A percentile compares a stretch with the other conserved stretches of the same genome.
Conservation (phyloP, 2,329 filamentous ascomycete species). For the Trichoderma breve region DNA sequence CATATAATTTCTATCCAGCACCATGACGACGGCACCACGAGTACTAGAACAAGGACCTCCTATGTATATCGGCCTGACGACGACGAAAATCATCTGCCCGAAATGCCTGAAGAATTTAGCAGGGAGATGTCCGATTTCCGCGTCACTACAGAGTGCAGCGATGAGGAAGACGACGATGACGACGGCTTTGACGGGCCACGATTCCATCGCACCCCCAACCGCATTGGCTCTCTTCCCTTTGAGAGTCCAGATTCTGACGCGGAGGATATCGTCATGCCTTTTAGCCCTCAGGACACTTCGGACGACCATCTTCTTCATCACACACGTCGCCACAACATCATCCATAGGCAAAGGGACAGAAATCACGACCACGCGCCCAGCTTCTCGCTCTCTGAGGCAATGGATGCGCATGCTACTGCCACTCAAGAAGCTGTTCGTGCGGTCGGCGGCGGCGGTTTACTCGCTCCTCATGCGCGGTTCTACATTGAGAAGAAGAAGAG, state of each 20-base stretch:
- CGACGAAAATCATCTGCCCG: slow-evolving; percentile 48
- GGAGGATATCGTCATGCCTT: slow-evolving; percentile 30
- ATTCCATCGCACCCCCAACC: slow-evolving; percentile 46
- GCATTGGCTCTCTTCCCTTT: slow-evolving; percentile 55
- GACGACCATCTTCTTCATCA: slow-evolving; percentile 27
- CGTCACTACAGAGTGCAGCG: slow-evolving; percentile 59
- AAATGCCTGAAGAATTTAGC: slow-evolving; percentile 57
- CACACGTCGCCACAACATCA: slow-evolving; percentile 27
- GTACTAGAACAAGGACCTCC: slow-evolving; percentile 46
- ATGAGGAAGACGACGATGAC: slow-evolving; percentile 53
- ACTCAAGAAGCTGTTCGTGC: slow-evolving; percentile 57
- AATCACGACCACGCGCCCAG: slow-evolving; percentile 23
- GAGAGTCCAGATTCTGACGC: slow-evolving; percentile 46
- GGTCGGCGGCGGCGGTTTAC: slow-evolving; percentile 58
- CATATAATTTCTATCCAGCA: slow-evolving; percentile 52
- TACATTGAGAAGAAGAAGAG: slow-evolving; percentile 79
- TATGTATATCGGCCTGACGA: slow-evolving; percentile 41
- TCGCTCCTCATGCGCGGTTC: slow-evolving; percentile 76
- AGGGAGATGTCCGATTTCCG: slow-evolving; percentile 48
- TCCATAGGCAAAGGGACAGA: slow-evolving; percentile 22
- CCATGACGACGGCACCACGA: slow-evolving; percentile 50
- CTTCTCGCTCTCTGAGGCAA: slow-evolving; percentile 35
- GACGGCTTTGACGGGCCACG: slow-evolving; percentile 27
- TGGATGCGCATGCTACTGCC: slow-evolving; percentile 50
- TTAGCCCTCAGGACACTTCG: slow-evolving; percentile 30